Evolutionary conservation across 148 eudicot species (phyloP), one percentile per base, ranked within the genome.

Genomic region (Rhododendron kiyosumense): DNA sequence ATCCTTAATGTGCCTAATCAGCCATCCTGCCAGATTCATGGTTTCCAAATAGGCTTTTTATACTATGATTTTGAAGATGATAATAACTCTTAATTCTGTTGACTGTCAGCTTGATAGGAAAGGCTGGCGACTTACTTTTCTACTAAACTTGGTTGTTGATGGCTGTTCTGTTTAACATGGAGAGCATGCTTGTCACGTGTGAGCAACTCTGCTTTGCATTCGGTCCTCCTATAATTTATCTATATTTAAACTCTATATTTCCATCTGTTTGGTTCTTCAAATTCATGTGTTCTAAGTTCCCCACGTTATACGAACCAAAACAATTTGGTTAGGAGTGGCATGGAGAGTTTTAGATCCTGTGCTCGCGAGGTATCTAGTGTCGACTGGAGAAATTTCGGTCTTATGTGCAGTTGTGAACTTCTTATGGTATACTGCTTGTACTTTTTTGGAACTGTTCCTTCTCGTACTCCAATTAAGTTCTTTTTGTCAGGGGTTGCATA

Each of bases 401-500:
- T 52, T 30, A 2, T 20, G 13, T 30, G 83, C 45, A 52, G 26
- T 51, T 81, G 65, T 81, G 83, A 30, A 81, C 59, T 52, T 32
- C 43, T 52, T 81, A 22, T 81, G 34, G 34, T 17, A 30, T 32
- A 18, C n/a, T 46, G 45, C 14, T 78, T 7, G 75, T 69, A 78
- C 5, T 14, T 24, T 43, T 78, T 36, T 74, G 43, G 41, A 32
- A 74, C 41, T 74, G 45, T 74, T 74, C 28, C 14, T 77, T 30
- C 38, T 54, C 82, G n/a, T 12, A 51, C 22, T 54, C 28, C 14
- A 15, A 30, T 54, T 52, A 8, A 17, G 61, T 46, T 86, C 78
- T 36, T 85, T 80, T 82, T 67, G 30, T 73, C 28, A 69, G 43
- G 45, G 85, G 18, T 69, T 69, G 78, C 32, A 15, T n/a, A 46